Percentiles rank a stretch among this genome's conserved stretches.
Conservation (phyloP, 768 basidiomycete genomes). For the Suillus clintonianus region DNA sequence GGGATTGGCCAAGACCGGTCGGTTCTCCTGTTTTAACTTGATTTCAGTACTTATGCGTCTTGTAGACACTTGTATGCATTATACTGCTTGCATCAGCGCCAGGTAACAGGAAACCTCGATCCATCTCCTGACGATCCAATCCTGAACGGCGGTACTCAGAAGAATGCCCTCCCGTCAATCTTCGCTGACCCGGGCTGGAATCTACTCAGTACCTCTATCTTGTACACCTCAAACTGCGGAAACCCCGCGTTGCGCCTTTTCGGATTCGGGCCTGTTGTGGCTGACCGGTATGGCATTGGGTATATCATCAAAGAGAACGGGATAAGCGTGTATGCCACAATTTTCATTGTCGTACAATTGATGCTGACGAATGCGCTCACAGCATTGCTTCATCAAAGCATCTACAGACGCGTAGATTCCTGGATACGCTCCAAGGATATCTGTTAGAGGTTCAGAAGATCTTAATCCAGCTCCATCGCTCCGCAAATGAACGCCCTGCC, state of each 20-base stretch:
- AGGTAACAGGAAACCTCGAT: slow-evolving; percentile 51
- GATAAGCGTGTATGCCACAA: slow-evolving; percentile 66
- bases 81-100: slow-evolving; percentile 88
- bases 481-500: slow-evolving; percentile 81
- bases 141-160: slow-evolving; percentile 18
- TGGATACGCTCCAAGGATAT: slow-evolving; percentile 84
- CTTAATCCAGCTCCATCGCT: slow-evolving; percentile 75
- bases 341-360: slow-evolving; percentile 1
- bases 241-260: slow-evolving; percentile 91
- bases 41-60: slow-evolving; percentile 1
- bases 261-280: slow-evolving; percentile 93
- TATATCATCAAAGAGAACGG: slow-evolving; percentile 99
- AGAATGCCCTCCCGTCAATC: slow-evolving; percentile 51
- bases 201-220: slow-evolving; percentile 77
- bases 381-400: slow-evolving; percentile 95
- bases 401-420: slow-evolving; percentile 86
- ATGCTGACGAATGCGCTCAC: background rate
- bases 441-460: slow-evolving; percentile 80
- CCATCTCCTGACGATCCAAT: slow-evolving; percentile 39
- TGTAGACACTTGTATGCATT: slow-evolving; percentile 88
- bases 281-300: slow-evolving; percentile 94
- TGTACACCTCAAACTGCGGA: slow-evolving; percentile 98
- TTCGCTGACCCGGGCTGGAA: slow-evolving; percentile 90
- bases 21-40: slow-evolving; percentile 9
- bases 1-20: slow-evolving; percentile 88